Evolutionary conservation across 2,329 filamentous ascomycete genomes (phyloP).

Genomic region (Bisporella sp.): DNA sequence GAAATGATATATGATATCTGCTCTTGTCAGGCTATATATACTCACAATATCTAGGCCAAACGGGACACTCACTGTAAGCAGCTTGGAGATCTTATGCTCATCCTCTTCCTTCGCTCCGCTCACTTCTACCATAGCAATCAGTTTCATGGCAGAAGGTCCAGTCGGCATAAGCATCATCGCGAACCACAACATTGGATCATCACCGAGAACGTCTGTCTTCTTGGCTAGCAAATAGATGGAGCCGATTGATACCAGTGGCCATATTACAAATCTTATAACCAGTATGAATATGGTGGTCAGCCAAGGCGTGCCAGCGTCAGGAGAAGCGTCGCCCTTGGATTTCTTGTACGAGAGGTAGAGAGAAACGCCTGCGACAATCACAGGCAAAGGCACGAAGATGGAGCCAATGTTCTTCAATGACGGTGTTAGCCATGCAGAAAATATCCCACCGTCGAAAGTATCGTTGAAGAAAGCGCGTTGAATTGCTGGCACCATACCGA

Average conservation of each 20-base stretch:
- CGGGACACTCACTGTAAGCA: slow-evolving; percentile 33
- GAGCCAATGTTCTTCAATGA: slow-evolving; percentile 54
- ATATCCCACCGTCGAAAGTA: slow-evolving; percentile 51
- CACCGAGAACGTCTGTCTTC: slow-evolving; percentile 41
- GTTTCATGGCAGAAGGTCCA: slow-evolving; percentile 40
- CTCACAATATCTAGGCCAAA: neutral
- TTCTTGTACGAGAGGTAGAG: slow-evolving; percentile 46
- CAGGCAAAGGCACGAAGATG: slow-evolving; percentile 57
- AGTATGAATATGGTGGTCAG: slow-evolving; percentile 41
- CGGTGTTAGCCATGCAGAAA: slow-evolving; percentile 59
- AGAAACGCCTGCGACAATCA: slow-evolving; percentile 61
- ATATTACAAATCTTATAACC: slow-evolving; percentile 51
- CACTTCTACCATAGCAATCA: slow-evolving; percentile 39
- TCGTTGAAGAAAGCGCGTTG: slow-evolving; percentile 55
- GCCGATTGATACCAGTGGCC: slow-evolving; percentile 49
- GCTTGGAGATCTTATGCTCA: slow-evolving; percentile 36
- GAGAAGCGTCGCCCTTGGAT: slow-evolving; percentile 30
- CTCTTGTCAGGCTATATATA: neutral
- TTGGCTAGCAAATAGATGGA: slow-evolving; percentile 48
- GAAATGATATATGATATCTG: slow-evolving; percentile 33
- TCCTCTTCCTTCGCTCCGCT: slow-evolving; percentile 32
- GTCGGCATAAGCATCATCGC: slow-evolving; percentile 42
- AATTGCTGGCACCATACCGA: slow-evolving; percentile 52
- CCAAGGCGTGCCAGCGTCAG: slow-evolving; percentile 39
- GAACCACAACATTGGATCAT: slow-evolving; percentile 62